Evolutionary conservation across 192 early-diverging fungal genomes (phyloP).

Genomic region (Coemansia sp.): DNA sequence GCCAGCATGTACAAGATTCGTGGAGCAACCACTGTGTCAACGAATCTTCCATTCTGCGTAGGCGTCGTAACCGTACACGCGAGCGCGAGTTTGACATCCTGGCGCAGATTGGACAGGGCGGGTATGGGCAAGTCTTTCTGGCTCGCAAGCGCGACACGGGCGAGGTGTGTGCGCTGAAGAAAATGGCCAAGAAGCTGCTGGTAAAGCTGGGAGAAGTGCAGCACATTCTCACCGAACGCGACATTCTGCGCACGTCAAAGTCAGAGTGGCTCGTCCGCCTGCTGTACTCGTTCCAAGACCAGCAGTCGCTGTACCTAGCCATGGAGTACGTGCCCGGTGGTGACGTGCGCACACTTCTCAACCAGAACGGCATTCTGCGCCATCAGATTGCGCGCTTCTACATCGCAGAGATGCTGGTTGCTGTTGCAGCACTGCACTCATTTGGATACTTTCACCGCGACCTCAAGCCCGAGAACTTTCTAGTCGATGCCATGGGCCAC

Average conservation of each 20-base stretch:
- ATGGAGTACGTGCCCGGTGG: conserved; percentile 73
- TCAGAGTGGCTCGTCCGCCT: conserved; percentile 86
- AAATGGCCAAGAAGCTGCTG: conserved; percentile 72
- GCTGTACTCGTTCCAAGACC: conserved; percentile 87
- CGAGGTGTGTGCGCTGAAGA: conserved; percentile 74
- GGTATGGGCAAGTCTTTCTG: conserved; percentile 77
- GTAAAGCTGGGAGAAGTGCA: conserved; percentile 65
- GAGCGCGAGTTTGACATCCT: conserved; percentile 69
- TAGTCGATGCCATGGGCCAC: conserved; percentile 63
- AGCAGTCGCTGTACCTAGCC: conserved; percentile 69
- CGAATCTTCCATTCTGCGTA: conserved; percentile 63
- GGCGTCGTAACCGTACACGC: conserved; percentile 68
- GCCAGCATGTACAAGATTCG: conserved; percentile 40
- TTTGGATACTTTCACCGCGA: conserved; percentile 55
- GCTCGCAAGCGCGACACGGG: conserved; percentile 68
- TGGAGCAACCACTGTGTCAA: conserved; percentile 42
- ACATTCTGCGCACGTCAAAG: conserved; percentile 68
- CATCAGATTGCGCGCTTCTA: conserved; percentile 85
- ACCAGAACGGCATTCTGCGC: conserved; percentile 67
- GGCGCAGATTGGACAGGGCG: conserved; percentile 77
- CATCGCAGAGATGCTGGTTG: conserved; percentile 80
- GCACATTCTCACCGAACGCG: conserved; percentile 75
- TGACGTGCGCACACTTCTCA: conserved; percentile 76
- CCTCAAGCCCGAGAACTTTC: conserved; percentile 55
- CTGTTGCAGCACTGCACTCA: conserved; percentile 64